A percentile compares a stretch with the other conserved stretches of the same genome.
Conservation (phyloP, 495 filamentous ascomycete genomes). For the Elaphomyces granulatus region DNA sequence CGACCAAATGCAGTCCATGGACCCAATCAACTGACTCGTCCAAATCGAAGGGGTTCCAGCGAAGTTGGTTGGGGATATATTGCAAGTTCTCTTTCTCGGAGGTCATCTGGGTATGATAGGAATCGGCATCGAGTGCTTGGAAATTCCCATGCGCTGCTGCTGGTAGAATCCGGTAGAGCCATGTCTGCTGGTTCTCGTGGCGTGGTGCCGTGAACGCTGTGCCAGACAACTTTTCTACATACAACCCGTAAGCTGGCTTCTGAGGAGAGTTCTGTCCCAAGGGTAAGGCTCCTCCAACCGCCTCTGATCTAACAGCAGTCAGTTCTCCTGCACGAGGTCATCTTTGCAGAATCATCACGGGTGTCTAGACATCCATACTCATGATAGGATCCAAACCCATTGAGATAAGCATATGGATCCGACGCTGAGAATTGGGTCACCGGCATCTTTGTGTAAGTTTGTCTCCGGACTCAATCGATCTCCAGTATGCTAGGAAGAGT, state of each 20-base stretch:
- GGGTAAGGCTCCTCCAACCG: slow-evolving; percentile 44
- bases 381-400: slow-evolving; percentile 45
- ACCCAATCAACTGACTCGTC: slow-evolving; percentile 65
- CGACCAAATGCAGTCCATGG: slow-evolving; percentile 59
- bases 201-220: slow-evolving; percentile 88
- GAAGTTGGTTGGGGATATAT: slow-evolving; percentile 71
- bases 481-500: too few species aligned
- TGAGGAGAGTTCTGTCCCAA: slow-evolving; percentile 76
- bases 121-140: slow-evolving; percentile 34
- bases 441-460: too few species aligned
- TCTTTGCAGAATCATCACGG: too few species aligned
- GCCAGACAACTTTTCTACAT: slow-evolving; percentile 86
- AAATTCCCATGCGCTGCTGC: slow-evolving; percentile 71
- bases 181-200: slow-evolving; percentile 78
- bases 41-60: slow-evolving; percentile 82
- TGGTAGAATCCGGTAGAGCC: slow-evolving; percentile 88
- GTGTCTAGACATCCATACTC: too few species aligned
- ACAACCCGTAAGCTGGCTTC: slow-evolving; percentile 70
- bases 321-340: too few species aligned
- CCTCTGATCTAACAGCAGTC: too few species aligned
- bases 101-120: slow-evolving; percentile 39
- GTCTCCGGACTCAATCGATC: too few species aligned
- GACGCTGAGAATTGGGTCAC: slow-evolving; percentile 38
- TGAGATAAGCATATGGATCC: slow-evolving; percentile 45
- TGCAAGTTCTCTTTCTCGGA: slow-evolving; percentile 39